Evolutionary conservation across 2,329 filamentous ascomycete genomes (phyloP).

Genomic region (Monosporascus sp.): DNA sequence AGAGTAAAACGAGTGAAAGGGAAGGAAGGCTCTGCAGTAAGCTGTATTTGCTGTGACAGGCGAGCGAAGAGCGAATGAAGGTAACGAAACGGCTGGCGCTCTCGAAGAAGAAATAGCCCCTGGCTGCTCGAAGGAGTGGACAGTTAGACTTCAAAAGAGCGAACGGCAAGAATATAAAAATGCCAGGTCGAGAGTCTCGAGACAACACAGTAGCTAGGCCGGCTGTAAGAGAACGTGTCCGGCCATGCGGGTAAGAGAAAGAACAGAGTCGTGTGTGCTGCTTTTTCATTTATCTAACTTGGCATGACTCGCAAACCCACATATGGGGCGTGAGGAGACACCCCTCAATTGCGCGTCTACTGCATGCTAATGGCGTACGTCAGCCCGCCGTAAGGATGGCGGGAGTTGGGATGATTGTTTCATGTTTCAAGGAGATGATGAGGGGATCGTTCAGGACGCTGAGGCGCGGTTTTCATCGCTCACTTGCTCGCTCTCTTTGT

Average conservation of each 20-base stretch:
- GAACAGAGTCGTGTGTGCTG: neutral
- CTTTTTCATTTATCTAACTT: neutral
- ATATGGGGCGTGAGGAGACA: too few species aligned
- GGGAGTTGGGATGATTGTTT: neutral
- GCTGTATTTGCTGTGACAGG: too few species aligned
- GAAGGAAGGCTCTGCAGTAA: neutral
- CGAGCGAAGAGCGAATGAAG: too few species aligned
- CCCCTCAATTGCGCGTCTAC: neutral
- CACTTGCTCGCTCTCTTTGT: neutral
- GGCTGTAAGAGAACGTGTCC: neutral
- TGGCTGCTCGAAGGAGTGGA: too few species aligned
- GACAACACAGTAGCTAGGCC: neutral
- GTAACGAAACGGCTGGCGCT: too few species aligned
- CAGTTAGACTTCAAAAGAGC: too few species aligned
- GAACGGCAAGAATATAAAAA: neutral
- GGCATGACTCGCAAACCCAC: too few species aligned
- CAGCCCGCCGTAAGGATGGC: neutral
- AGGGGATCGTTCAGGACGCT: neutral
- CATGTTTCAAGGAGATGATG: neutral
- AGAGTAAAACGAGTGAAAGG: neutral
- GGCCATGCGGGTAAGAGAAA: neutral
- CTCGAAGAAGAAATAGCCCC: too few species aligned
- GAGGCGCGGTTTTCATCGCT: neutral
- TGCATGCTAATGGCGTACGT: neutral
- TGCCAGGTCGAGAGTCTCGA: neutral